Percentiles rank a stretch among this genome's conserved stretches.
Evolutionary conservation across 768 basidiomycete species (phyloP).

Genomic region (Naganishia vaughanmartiniae): DNA sequence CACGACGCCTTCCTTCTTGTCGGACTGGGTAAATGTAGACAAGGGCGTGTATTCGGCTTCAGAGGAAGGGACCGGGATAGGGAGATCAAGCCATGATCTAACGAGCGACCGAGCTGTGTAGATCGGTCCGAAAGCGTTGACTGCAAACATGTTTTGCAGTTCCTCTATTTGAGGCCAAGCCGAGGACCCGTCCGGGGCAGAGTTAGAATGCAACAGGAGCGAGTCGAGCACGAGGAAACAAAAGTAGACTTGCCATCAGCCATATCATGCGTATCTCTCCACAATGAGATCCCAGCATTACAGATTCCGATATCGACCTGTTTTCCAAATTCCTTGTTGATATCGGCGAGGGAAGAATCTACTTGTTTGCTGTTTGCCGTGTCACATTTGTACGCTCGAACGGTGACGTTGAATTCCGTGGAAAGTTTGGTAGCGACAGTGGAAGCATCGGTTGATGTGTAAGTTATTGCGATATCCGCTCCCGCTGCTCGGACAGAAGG

Average conservation of each 20-base stretch:
- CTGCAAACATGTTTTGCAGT: constrained; percentile 38
- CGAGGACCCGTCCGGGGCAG: too few relatives aligned
- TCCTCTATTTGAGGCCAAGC: constrained; percentile 34
- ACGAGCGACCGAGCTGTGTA: constrained; percentile 48
- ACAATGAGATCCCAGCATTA: constrained; percentile 48
- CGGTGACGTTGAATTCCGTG: constrained; percentile 37
- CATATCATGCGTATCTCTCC: constrained; percentile 40
- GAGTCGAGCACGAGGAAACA: neutral
- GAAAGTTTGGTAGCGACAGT: constrained; percentile 39
- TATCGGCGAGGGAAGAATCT: constrained; percentile 40
- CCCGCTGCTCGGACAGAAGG: constrained; percentile 34
- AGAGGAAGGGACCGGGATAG: constrained; percentile 7
- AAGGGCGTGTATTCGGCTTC: neutral
- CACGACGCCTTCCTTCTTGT: constrained; percentile 33
- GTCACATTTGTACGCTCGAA: constrained; percentile 48
- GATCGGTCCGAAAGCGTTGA: constrained; percentile 48
- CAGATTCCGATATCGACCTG: constrained; percentile 48
- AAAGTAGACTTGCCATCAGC: constrained; percentile 36
- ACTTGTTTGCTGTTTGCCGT: constrained; percentile 40
- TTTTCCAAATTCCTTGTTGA: constrained; percentile 40
- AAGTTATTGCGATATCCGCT: constrained; percentile 45
- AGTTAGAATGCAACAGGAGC: neutral
- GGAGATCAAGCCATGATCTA: constrained; percentile 45
- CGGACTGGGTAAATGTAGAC: constrained; percentile 20
- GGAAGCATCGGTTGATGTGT: constrained; percentile 42